A percentile compares a stretch with the other conserved stretches of the same genome.
These are phyloP conservation scores for Solanum chacoense DNA, from an alignment of 305 asterid species.

Conservation along the genomic window DNA sequence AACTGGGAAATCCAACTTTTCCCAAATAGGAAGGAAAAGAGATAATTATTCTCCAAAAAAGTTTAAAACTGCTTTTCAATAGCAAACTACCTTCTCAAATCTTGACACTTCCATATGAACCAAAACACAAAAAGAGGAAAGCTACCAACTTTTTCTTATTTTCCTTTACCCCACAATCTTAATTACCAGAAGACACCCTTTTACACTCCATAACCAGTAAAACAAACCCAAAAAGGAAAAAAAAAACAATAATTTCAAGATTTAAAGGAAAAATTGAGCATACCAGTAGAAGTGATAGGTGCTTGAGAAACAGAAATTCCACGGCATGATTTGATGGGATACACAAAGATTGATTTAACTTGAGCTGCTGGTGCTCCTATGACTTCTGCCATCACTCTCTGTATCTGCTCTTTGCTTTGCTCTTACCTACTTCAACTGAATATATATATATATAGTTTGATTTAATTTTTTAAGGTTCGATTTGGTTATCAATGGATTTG, in stretches of 20 bases:
- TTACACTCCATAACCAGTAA: neutral
- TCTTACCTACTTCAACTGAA: neutral
- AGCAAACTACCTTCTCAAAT: neutral
- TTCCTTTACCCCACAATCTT: neutral
- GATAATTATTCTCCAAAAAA: neutral
- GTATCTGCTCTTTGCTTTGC: neutral
- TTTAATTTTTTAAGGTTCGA: neutral
- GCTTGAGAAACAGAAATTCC: slow-evolving; percentile 49
- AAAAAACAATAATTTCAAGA: neutral
- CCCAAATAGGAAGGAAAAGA: neutral
- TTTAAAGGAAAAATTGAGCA: neutral
- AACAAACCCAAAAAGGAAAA: neutral
- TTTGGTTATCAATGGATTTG: neutral
- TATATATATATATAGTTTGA: neutral
- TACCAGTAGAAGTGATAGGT: slow-evolving; percentile 51
- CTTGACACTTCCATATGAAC: neutral
- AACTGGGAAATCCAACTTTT: neutral
- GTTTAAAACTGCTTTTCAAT: neutral
- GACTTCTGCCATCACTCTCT: neutral
- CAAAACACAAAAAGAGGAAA: neutral
- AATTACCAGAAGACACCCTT: neutral
- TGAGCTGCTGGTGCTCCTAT: slow-evolving; percentile 6
- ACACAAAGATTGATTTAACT: slow-evolving; percentile 42
- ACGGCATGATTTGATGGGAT: slow-evolving; percentile 75
- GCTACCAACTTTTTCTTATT: neutral